Conservation (phyloP, 805 yeast species). For the Debaryomyces prosopidis region DNA sequence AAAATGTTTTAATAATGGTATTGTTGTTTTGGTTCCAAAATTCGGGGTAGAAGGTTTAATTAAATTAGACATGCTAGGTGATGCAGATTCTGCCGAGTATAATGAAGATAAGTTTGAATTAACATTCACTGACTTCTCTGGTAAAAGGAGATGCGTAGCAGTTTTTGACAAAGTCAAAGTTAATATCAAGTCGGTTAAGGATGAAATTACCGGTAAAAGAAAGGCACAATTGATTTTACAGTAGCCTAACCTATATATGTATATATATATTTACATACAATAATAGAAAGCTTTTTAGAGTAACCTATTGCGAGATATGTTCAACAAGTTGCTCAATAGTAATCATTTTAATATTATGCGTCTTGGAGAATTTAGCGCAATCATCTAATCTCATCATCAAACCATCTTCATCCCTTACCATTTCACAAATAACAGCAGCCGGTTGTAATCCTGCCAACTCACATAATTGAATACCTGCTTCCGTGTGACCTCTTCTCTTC, state of each 20-base stretch:
- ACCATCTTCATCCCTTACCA: constrained; percentile 91
- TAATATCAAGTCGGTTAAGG: constrained; percentile 76
- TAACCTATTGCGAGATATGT: constrained; percentile 33
- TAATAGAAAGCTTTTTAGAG: not conserved
- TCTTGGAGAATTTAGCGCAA: constrained; percentile 67
- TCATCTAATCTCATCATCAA: constrained; percentile 92
- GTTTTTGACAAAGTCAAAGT: constrained; percentile 88
- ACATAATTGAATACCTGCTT: constrained; percentile 91
- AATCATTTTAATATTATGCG: constrained; percentile 65
- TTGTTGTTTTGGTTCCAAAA: constrained; percentile 91
- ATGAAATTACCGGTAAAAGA: constrained; percentile 88
- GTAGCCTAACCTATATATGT: constrained; percentile 17
- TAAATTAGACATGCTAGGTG: constrained; percentile 72
- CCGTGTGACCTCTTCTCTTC: constrained; percentile 92
- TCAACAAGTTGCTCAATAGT: constrained; percentile 74
- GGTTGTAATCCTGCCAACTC: constrained; percentile 73
- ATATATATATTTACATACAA: not conserved
- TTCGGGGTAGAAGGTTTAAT: constrained; percentile 95
- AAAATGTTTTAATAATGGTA: constrained; percentile 90
- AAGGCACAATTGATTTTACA: constrained; percentile 74
- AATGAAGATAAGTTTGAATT: constrained; percentile 79
- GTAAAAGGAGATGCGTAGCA: constrained; percentile 49
- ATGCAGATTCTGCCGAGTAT: constrained; percentile 60
- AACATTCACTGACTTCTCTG: constrained; percentile 50
- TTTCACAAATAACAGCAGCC: constrained; percentile 91